Evolutionary conservation across 1,284 basidiomycete species (phyloP).

Genomic region (Trichosporon asahii): DNA sequence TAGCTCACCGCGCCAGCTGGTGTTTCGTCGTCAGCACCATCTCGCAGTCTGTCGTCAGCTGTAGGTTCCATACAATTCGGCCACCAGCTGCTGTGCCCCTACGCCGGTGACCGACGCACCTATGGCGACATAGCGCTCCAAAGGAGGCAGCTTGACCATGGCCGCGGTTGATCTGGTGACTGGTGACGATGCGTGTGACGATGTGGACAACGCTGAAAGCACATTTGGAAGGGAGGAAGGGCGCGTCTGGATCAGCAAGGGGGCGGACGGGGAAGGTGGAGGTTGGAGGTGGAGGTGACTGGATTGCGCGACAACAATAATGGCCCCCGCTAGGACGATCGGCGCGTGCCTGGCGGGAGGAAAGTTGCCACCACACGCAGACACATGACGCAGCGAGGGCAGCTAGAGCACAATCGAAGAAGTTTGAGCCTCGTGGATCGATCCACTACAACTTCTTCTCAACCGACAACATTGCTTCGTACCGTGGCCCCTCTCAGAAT

Average conservation of each 20-base stretch:
- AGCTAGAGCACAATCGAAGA: neutral
- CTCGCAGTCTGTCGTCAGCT: constrained; percentile 5
- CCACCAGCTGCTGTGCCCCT: neutral
- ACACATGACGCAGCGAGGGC: neutral
- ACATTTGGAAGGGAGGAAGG: neutral
- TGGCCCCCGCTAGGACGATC: constrained; percentile 28
- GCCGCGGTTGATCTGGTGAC: neutral
- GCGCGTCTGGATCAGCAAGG: neutral
- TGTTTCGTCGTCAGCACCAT: neutral
- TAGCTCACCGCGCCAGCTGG: constrained; percentile 2
- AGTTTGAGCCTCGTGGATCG: neutral
- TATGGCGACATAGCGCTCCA: neutral
- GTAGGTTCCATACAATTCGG: neutral
- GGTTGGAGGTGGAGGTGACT: neutral
- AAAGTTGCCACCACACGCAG: neutral
- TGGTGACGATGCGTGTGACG: neutral
- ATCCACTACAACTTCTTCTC: neutral
- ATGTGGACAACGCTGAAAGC: neutral
- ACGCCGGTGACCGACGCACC: neutral
- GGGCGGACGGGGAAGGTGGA: neutral
- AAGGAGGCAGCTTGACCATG: neutral
- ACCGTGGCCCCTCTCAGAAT: no score
- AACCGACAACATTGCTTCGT: neutral
- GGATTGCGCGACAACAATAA: neutral
- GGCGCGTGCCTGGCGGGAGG: constrained; percentile 15